phyloP scores from a whole-genome alignment of 108 stramenopile genomes.

The Mediolabrus comicus region DNA sequence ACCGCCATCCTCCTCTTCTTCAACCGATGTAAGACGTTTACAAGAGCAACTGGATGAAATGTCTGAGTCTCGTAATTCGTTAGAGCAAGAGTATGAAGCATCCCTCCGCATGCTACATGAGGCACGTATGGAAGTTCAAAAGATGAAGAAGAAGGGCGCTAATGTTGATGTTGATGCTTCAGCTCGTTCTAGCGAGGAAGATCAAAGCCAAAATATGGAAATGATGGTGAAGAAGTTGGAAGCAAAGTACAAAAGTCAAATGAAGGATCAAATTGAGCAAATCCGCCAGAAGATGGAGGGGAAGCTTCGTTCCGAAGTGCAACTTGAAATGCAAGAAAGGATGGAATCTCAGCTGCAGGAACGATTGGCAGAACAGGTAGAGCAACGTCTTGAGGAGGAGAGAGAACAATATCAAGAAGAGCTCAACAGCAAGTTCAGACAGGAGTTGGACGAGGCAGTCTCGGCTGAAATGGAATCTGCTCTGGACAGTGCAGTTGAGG shows the following conservation, averaged over 20 bases:
- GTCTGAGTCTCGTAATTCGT: constrained; percentile 20
- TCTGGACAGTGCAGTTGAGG: constrained; percentile 13
- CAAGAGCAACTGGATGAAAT: constrained; percentile 17
- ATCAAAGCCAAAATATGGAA: constrained; percentile 25
- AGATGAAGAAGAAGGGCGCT: constrained; percentile 2
- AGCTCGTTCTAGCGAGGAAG: neutral
- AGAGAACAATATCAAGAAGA: constrained; percentile 4
- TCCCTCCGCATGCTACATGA: constrained; percentile 43
- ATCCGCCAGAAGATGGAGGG: constrained; percentile 10
- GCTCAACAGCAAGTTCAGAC: constrained; percentile 3
- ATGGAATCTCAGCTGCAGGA: neutral
- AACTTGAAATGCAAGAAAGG: constrained; percentile 7
- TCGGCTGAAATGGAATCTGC: constrained; percentile 9
- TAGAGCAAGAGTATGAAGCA: constrained; percentile 42
- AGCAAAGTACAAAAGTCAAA: constrained; percentile 35
- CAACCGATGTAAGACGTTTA: constrained; percentile 1
- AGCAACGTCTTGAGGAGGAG: neutral
- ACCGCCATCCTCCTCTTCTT: neutral
- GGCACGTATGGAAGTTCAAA: constrained; percentile 34
- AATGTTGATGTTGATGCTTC: neutral
- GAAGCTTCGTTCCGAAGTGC: constrained; percentile 9
- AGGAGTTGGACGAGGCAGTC: constrained; percentile 15
- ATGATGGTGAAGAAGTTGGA: constrained; percentile 16
- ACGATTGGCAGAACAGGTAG: constrained; percentile 1
- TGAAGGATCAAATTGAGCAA: constrained; percentile 34